These are phyloP conservation scores for Margaritispora aquatica DNA, from an alignment of 495 filamentous ascomycete genomes.

Conservation along the genomic window DNA sequence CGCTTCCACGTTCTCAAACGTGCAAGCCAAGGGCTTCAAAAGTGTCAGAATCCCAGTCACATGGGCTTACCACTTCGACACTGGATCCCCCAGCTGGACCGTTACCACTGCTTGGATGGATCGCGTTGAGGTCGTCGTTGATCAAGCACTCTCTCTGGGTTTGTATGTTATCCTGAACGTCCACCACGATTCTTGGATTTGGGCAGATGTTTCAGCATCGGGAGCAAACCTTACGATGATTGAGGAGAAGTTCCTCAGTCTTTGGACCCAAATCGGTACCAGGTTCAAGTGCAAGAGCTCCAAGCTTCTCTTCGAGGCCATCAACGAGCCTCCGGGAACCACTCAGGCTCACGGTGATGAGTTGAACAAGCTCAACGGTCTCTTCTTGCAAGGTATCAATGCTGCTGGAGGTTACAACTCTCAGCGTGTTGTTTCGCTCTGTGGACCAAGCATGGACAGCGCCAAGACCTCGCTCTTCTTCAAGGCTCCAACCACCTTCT, in stretches of 20 bases:
- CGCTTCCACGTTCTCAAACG: constrained; percentile 40
- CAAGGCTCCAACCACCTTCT: constrained; percentile 37
- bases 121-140: constrained; percentile 53
- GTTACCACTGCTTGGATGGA: constrained; percentile 50
- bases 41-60: constrained; percentile 56
- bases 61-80: constrained; percentile 50
- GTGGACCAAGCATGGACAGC: constrained; percentile 43
- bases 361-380: constrained; percentile 49
- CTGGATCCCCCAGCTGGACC: constrained; percentile 43
- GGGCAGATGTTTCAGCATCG: constrained; percentile 47
- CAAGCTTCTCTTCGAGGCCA: constrained; percentile 51
- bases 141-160: constrained; percentile 44
- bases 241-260: constrained; percentile 48
- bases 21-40: constrained; percentile 51
- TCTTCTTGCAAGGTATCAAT: constrained; percentile 49
- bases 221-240: constrained; percentile 44
- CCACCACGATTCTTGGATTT: constrained; percentile 56
- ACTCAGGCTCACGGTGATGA: constrained; percentile 42
- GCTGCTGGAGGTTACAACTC: constrained; percentile 51
- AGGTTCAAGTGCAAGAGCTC: constrained; percentile 49
- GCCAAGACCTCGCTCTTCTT: constrained; percentile 51
- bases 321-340: constrained; percentile 53
- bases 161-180: constrained; percentile 52
- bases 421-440: constrained; percentile 50
- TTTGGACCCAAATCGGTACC: constrained; percentile 55